phyloP scores from a whole-genome alignment of 805 yeast genomes.

The Vanderwaltozyma yarrowii region DNA sequence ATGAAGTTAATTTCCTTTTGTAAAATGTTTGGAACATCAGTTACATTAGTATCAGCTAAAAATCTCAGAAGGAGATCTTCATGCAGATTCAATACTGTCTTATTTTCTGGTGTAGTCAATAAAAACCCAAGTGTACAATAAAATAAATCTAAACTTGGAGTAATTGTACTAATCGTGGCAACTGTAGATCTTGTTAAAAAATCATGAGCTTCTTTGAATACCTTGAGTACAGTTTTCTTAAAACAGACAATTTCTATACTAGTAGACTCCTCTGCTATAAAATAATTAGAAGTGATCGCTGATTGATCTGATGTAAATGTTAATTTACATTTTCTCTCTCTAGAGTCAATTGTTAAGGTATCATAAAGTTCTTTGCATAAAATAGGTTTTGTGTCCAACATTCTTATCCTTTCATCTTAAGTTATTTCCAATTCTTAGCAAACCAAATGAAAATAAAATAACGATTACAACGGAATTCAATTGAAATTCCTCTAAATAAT shows the following conservation, averaged over 20 bases:
- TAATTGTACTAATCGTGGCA: neutral
- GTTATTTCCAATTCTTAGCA: too few species aligned
- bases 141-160: constrained; percentile 4
- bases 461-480: too few species aligned
- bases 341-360: constrained; percentile 3
- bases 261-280: constrained; percentile 6
- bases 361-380: constrained; percentile 13
- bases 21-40: constrained; percentile 7
- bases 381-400: neutral
- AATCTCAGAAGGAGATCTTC: constrained; percentile 14
- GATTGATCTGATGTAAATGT: constrained; percentile 15
- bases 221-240: constrained; percentile 19
- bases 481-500: too few species aligned
- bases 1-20: constrained; percentile 10
- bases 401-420: neutral
- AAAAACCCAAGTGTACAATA: constrained; percentile 28
- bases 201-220: constrained; percentile 28
- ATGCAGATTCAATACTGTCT: constrained; percentile 26
- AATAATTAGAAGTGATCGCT: constrained; percentile 4
- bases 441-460: too few species aligned
- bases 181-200: too few species aligned
- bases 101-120: constrained; percentile 30
- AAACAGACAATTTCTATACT: constrained; percentile 28
- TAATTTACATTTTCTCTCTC: constrained; percentile 4
- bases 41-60: neutral